These are phyloP conservation scores for Phytophthora vignae DNA, from an alignment of 352 stramenopile genomes.

Conservation along the genomic window DNA sequence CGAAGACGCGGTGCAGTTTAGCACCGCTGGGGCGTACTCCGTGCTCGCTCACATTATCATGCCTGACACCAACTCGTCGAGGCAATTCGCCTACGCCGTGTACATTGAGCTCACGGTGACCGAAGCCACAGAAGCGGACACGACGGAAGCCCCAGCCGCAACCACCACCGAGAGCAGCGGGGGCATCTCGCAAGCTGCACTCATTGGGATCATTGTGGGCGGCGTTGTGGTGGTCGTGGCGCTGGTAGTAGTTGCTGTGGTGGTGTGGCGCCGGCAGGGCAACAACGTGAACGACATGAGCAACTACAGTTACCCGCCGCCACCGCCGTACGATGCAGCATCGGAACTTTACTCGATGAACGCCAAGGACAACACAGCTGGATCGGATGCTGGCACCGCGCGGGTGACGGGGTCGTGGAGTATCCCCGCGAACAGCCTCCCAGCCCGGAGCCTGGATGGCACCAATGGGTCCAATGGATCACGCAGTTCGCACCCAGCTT, in stretches of 20 bases:
- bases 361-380: constrained; percentile 28
- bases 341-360: constrained; percentile 40
- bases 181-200: constrained; percentile 52
- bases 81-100: constrained; percentile 60
- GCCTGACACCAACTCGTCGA: constrained; percentile 53
- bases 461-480: constrained; percentile 51
- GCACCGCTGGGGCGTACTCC: constrained; percentile 44
- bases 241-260: constrained; percentile 48
- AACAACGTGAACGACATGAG: constrained; percentile 31
- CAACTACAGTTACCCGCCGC: constrained; percentile 57
- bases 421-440: constrained; percentile 27
- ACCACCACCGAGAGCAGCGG: constrained; percentile 27
- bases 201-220: constrained; percentile 70
- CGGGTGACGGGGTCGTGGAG: constrained; percentile 34
- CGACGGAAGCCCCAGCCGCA: constrained; percentile 29
- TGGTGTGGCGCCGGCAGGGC: constrained; percentile 46
- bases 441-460: constrained; percentile 46
- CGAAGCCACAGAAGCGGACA: constrained; percentile 24
- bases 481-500: constrained; percentile 37
- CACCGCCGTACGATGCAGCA: constrained; percentile 58
- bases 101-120: constrained; percentile 53
- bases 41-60: constrained; percentile 72
- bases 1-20: constrained; percentile 46
- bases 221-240: constrained; percentile 56
- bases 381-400: constrained; percentile 24